Conservation (phyloP, 768 basidiomycete genomes). For the Auricularia sp. region DNA sequence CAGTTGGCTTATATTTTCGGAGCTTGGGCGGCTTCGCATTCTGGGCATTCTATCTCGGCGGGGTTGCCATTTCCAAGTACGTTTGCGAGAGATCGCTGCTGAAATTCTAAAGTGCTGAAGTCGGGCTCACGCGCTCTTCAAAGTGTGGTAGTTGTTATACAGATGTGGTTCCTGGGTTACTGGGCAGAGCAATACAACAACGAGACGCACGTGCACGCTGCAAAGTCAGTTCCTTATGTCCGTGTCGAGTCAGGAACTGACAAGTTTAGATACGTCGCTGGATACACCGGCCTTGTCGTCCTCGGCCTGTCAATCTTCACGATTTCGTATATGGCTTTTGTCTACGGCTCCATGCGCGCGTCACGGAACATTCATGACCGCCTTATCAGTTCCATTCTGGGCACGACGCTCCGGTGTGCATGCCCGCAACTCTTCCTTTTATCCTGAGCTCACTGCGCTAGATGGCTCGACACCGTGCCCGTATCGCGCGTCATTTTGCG, state of each 20-base stretch:
- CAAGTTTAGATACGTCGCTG: background rate
- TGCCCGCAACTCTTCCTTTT: background rate
- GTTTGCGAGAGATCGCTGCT: background rate
- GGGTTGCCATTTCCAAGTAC: slow-evolving; percentile 3
- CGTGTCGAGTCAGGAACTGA: background rate
- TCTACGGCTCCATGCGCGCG: slow-evolving; percentile 1
- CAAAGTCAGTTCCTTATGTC: background rate
- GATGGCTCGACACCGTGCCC: slow-evolving; percentile 43
- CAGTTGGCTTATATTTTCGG: slow-evolving; percentile 27
- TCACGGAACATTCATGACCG: slow-evolving; percentile 5
- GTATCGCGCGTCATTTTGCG: slow-evolving; percentile 52
- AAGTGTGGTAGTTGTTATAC: slow-evolving; percentile 8
- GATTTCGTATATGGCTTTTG: background rate
- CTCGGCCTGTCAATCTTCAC: background rate
- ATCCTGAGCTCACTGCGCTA: slow-evolving; percentile 27
- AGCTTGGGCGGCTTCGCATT: slow-evolving; percentile 18
- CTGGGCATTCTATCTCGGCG: slow-evolving; percentile 10
- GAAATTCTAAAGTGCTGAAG: background rate
- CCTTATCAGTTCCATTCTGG: slow-evolving; percentile 4
- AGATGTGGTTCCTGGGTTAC: slow-evolving; percentile 4
- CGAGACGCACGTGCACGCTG: slow-evolving; percentile 5
- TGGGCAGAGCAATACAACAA: slow-evolving; percentile 8
- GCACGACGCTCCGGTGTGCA: slow-evolving; percentile 5
- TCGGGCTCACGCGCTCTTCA: slow-evolving; percentile 2
- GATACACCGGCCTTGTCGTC: background rate